Base-by-base conservation (phyloP, 31 red algal species). In the Bonnemaisonia californica region DNA sequence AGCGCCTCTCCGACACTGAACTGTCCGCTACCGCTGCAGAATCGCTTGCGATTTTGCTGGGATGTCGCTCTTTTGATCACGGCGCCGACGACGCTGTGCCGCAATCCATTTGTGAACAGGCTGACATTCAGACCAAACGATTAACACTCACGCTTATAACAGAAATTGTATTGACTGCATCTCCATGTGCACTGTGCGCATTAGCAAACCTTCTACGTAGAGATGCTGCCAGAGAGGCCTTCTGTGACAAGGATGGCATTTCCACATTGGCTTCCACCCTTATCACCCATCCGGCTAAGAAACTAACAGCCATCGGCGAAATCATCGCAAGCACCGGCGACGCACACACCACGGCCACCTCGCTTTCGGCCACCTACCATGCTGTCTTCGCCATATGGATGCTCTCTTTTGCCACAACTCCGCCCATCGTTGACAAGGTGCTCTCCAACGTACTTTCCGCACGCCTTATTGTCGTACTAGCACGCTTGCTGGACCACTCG, bases 301-400 rank as follows among this genome's bases (percentile, higher is more conserved):
- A n/a, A 19, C 73, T 38, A 19, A 87, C 84, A 3, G 73, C 84
- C 47, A 77, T 78, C 42, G 83, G 83, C 12, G 83, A 86, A 39
- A 41, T 76, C 3, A 28, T 86, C 35, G 83, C 71, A 11, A 70
- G 34, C 31, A 54, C 60, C 2, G 56, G 40, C 4, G 58, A 13
- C 24, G 24, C 74, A 7, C 45, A 51, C 32, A 26, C 38, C 3
- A 27, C 55, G 62, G 41, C 73, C 22, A 59, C 57, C 22, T 69
- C 83, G 12, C 56, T 86, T 18, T 41, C 62, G 8, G 84, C 84
- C 13, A 54, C 72, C 22, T 87, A 87, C 42, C 84, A 87, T 32
- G 84, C 84, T n/a, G 84, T 87, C 41, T 79, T 87, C 61, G 58
- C 84, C 31, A 71, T 87, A 4, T 87, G 84, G 84, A 87, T 87